Evolutionary conservation across 257 asterid species (phyloP).

Genomic region (Solanum paucissectum): DNA sequence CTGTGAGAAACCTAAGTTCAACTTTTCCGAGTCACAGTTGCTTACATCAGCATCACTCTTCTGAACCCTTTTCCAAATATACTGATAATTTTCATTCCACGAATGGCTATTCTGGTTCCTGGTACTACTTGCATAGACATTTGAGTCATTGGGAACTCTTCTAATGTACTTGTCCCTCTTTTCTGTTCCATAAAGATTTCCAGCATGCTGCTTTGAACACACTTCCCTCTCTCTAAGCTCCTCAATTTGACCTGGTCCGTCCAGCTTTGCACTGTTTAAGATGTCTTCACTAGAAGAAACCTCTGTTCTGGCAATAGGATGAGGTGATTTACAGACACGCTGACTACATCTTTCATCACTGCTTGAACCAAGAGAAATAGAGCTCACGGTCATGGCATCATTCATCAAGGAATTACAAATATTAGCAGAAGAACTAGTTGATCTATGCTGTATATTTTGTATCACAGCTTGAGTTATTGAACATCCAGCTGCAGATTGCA

Average conservation of each 20-base stretch:
- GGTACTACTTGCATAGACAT: not conserved
- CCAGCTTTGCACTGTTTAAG: not conserved
- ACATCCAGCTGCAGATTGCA: not conserved
- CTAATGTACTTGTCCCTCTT: constrained; percentile 7
- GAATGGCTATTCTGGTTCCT: constrained; percentile 1
- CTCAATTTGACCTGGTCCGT: not conserved
- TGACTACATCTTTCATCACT: not conserved
- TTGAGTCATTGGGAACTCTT: not conserved
- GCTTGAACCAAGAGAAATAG: not conserved
- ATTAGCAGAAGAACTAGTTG: not conserved
- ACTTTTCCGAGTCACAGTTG: not conserved
- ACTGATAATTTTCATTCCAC: constrained; percentile 9
- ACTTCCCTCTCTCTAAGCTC: not conserved
- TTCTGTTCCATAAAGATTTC: not conserved
- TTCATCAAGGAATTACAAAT: not conserved
- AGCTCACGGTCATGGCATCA: not conserved
- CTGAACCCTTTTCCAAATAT: constrained; percentile 20
- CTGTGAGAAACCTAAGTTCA: not conserved
- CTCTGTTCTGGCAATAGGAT: not conserved
- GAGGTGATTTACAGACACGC: not conserved
- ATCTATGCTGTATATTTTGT: not conserved
- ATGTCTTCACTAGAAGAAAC: not conserved
- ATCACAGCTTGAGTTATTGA: not conserved
- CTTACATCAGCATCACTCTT: not conserved
- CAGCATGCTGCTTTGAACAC: not conserved